phyloP scores from a whole-genome alignment of 192 early-diverging fungal species.

The Dissophora ornata region DNA sequence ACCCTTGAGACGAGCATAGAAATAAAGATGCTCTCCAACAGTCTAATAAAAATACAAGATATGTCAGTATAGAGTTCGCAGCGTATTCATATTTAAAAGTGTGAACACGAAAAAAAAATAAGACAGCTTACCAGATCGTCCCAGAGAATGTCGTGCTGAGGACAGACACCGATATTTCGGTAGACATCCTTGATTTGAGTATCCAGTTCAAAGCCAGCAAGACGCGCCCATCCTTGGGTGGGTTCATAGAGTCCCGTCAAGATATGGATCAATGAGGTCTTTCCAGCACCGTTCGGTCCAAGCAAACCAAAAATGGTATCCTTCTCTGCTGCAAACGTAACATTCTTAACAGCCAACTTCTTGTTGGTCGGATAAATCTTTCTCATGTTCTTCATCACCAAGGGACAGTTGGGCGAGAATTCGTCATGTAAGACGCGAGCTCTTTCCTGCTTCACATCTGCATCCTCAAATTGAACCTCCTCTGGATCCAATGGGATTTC shows the following conservation, averaged over 20 bases:
- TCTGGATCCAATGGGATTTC: constrained; percentile 53
- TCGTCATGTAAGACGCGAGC: constrained; percentile 57
- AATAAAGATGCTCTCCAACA: constrained; percentile 74
- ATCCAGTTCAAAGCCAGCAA: constrained; percentile 68
- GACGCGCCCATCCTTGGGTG: constrained; percentile 63
- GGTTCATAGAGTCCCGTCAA: constrained; percentile 74
- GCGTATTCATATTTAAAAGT: not conserved
- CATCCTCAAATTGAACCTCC: constrained; percentile 68
- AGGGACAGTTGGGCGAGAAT: constrained; percentile 55
- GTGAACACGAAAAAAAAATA: not conserved
- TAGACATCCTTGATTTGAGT: constrained; percentile 67
- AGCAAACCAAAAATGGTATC: constrained; percentile 75
- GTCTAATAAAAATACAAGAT: constrained; percentile 52
- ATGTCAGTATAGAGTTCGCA: not conserved
- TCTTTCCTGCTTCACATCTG: constrained; percentile 72
- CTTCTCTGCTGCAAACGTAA: constrained; percentile 72
- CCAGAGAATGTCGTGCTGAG: constrained; percentile 82
- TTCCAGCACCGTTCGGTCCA: constrained; percentile 78
- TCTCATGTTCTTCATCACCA: constrained; percentile 69
- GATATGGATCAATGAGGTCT: constrained; percentile 78
- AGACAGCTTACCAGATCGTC: constrained; percentile 62
- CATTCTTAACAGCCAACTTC: constrained; percentile 75
- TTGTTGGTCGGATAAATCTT: constrained; percentile 64
- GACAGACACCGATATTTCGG: constrained; percentile 75
- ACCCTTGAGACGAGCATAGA: constrained; percentile 80